Evolutionary conservation across 257 asterid species (phyloP).

Genomic region (Solanum verrucosum): DNA sequence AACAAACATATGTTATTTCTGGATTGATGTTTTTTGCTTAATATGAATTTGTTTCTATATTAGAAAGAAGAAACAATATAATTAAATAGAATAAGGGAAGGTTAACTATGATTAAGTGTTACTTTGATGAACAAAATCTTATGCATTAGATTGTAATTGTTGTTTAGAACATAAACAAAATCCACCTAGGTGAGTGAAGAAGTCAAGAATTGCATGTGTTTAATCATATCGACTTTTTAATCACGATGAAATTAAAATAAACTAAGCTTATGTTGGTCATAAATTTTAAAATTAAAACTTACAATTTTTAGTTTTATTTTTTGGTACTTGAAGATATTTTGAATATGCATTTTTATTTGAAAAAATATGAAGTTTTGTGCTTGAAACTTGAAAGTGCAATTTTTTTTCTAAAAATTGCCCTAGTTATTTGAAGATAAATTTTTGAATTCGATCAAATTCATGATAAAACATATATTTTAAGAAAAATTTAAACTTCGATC

Average conservation of each 20-base stretch:
- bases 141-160: not conserved
- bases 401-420: not conserved
- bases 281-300: not conserved
- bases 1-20: not conserved
- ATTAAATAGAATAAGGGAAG: not conserved
- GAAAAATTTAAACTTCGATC: too few relatives aligned
- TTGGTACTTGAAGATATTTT: not conserved
- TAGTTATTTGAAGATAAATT: not conserved
- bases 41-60: not conserved
- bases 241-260: not conserved
- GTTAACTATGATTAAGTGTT: not conserved
- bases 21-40: not conserved
- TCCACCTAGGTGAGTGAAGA: not conserved
- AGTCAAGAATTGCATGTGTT: not conserved
- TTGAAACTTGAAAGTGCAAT: not conserved
- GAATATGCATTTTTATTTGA: not conserved
- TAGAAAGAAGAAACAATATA: not conserved
- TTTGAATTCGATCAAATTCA: not conserved
- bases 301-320: not conserved
- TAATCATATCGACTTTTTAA: not conserved
- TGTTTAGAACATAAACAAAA: not conserved
- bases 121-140: not conserved
- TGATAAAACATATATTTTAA: not conserved
- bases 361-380: not conserved
- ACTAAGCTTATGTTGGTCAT: not conserved